Conservation (phyloP, 2,329 filamentous ascomycete genomes). For the Diaporthe sp. region DNA sequence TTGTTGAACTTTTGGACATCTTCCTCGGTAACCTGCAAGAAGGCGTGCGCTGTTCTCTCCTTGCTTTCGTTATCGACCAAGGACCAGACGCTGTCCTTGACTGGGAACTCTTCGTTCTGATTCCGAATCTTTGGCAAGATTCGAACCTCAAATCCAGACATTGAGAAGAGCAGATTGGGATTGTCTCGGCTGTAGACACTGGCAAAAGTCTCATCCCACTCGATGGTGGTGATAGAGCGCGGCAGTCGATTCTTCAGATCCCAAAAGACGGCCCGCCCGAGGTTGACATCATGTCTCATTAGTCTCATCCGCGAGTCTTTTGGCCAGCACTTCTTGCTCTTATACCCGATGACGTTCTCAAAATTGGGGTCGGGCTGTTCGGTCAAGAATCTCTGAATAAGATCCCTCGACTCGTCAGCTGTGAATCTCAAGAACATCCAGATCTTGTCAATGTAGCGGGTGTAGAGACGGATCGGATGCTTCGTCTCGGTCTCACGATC, state of each 20-base stretch:
- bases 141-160: slow-evolving; percentile 97
- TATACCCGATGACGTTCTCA: slow-evolving; percentile 98
- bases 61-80: slow-evolving; percentile 96
- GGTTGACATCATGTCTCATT: slow-evolving; percentile 98
- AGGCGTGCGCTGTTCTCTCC: slow-evolving; percentile 96
- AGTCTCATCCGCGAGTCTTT: slow-evolving; percentile 96
- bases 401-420: slow-evolving; percentile 92
- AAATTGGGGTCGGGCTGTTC: slow-evolving; percentile 99
- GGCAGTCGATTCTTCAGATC: slow-evolving; percentile 97
- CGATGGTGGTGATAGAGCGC: slow-evolving; percentile 94
- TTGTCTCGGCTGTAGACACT: slow-evolving; percentile 99
- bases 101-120: slow-evolving; percentile 93
- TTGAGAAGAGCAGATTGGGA: slow-evolving; percentile 95
- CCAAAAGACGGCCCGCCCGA: slow-evolving; percentile 98
- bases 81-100: slow-evolving; percentile 99
- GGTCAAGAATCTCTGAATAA: slow-evolving; percentile 97
- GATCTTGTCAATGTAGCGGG: slow-evolving; percentile 96
- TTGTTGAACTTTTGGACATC: slow-evolving; percentile 99
- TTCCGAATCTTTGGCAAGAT: slow-evolving; percentile 96
- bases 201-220: slow-evolving; percentile 99
- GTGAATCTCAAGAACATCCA: slow-evolving; percentile 98
- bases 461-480: slow-evolving; percentile 98
- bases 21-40: slow-evolving; percentile 97
- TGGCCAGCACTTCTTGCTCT: slow-evolving; percentile 99
- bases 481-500: slow-evolving; percentile 92